Conservation (phyloP, 2,329 filamentous ascomycete genomes). For the Cladosporium cucumerinum region DNA sequence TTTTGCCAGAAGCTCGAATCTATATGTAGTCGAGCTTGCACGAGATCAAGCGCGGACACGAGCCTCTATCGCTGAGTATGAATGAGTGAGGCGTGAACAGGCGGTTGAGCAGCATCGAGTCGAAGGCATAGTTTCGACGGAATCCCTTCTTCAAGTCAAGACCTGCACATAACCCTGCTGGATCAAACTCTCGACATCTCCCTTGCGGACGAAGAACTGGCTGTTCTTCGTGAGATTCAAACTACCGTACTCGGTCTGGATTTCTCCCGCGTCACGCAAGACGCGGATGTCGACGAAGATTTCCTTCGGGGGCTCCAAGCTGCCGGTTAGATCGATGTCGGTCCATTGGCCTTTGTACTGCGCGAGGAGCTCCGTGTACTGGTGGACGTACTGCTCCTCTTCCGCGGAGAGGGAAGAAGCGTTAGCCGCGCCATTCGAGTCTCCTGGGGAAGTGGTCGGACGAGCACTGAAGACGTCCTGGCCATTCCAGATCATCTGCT, state of each 20-base stretch:
- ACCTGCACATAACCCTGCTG: conserved; percentile 93
- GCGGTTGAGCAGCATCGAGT: not conserved
- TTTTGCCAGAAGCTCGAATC: not conserved
- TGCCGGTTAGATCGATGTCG: conserved; percentile 92
- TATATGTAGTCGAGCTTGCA: not conserved
- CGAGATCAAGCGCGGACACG: not conserved
- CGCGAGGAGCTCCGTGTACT: conserved; percentile 88
- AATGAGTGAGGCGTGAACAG: not conserved
- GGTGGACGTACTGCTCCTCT: conserved; percentile 91
- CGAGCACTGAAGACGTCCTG: conserved; percentile 72
- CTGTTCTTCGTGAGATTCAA: conserved; percentile 98
- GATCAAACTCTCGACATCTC: conserved; percentile 91
- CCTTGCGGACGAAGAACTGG: conserved; percentile 94
- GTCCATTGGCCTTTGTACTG: conserved; percentile 98
- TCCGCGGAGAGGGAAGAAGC: conserved; percentile 68
- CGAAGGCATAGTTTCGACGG: not conserved
- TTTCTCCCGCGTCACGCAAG: conserved; percentile 93
- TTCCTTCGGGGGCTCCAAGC: conserved; percentile 88
- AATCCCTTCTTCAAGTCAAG: conserved; percentile 64
- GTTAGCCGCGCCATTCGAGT: conserved; percentile 31
- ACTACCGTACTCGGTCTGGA: conserved; percentile 98
- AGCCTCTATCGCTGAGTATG: not conserved
- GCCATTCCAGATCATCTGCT: conserved; percentile 90
- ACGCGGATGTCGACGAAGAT: conserved; percentile 96
- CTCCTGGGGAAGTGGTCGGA: conserved; percentile 46